Evolutionary conservation across 2,329 filamentous ascomycete genomes (phyloP).

Genomic region (Colletotrichum zoysiae): DNA sequence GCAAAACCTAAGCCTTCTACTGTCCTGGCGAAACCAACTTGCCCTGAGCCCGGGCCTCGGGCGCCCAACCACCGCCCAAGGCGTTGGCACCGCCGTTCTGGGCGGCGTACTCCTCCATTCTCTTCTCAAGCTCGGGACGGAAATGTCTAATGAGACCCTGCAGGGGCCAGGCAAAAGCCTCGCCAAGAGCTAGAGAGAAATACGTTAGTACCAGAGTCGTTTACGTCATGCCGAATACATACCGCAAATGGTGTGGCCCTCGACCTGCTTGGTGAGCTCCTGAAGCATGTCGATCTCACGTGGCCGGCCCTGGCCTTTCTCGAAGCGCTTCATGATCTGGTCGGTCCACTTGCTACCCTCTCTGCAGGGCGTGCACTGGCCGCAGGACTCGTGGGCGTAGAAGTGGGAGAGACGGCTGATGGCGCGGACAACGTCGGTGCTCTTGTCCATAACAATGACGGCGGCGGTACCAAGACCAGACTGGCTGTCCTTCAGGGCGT

Average conservation of each 20-base stretch:
- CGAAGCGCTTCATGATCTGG: slow-evolving; percentile 98
- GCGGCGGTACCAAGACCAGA: slow-evolving; percentile 97
- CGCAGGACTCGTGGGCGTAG: slow-evolving; percentile 98
- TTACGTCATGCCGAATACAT: slow-evolving; percentile 53
- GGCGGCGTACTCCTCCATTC: slow-evolving; percentile 84
- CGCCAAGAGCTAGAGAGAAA: slow-evolving; percentile 77
- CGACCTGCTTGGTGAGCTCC: slow-evolving; percentile 98
- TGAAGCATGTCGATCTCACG: slow-evolving; percentile 99
- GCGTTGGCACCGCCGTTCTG: slow-evolving; percentile 76
- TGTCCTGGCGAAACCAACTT: slow-evolving; percentile 90
- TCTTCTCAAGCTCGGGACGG: slow-evolving; percentile 92
- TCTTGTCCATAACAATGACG: slow-evolving; percentile 99
- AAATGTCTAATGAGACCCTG: slow-evolving; percentile 99
- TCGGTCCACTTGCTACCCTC: slow-evolving; percentile 99
- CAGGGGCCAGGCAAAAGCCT: slow-evolving; percentile 98
- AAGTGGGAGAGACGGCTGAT: slow-evolving; percentile 95
- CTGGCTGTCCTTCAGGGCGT: slow-evolving; percentile 97
- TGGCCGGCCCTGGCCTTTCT: slow-evolving; percentile 87
- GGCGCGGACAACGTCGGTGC: slow-evolving; percentile 92
- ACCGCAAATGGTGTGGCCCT: slow-evolving; percentile 99
- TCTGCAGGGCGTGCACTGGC: slow-evolving; percentile 99
- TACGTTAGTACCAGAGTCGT: slow-evolving; percentile 47
- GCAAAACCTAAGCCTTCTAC: slow-evolving; percentile 64
- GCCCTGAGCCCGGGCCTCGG: slow-evolving; percentile 80
- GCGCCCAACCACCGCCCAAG: slow-evolving; percentile 89